phyloP scores from a whole-genome alignment of 2,329 filamentous ascomycete genomes.

The Xylaria sp. region DNA sequence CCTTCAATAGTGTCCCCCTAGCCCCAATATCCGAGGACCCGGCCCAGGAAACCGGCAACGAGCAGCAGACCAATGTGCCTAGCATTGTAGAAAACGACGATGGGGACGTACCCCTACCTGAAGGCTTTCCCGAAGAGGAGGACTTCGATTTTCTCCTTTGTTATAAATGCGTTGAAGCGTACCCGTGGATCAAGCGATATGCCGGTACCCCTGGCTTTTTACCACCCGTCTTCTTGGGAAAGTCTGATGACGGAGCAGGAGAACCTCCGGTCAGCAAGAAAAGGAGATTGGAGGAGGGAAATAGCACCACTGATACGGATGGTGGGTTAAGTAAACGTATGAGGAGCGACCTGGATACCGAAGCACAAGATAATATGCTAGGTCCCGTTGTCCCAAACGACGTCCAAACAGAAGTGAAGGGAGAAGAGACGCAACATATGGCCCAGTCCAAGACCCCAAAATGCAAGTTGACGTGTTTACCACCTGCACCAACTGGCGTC shows the following conservation, averaged over 20 bases:
- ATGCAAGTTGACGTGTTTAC: conserved; percentile 72
- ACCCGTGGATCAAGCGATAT: conserved; percentile 93
- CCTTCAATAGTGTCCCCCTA: conserved; percentile 47
- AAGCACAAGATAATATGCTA: conserved; percentile 20
- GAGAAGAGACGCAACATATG: conserved; percentile 39
- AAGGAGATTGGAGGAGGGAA: conserved; percentile 72
- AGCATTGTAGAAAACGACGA: conserved; percentile 57
- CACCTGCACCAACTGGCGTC: conserved; percentile 61
- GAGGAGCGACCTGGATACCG: conserved; percentile 54
- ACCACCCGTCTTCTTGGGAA: conserved; percentile 69
- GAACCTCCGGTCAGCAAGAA: conserved; percentile 61
- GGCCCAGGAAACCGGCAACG: conserved; percentile 40
- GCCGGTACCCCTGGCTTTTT: conserved; percentile 84
- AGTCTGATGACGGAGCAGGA: conserved; percentile 24
- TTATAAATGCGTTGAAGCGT: conserved; percentile 89
- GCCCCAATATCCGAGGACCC: conserved; percentile 62
- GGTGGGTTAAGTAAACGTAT: conserved; percentile 60
- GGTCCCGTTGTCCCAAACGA: conserved; percentile 15
- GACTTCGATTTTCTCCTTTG: conserved; percentile 91
- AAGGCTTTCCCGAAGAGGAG: conserved; percentile 88
- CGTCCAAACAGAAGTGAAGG: conserved; percentile 33
- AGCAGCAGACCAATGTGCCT: conserved; percentile 37
- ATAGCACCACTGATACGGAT: conserved; percentile 50
- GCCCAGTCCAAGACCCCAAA: conserved; percentile 32
- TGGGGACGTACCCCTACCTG: conserved; percentile 75